Percentiles rank a stretch among this genome's conserved stretches.
These are phyloP conservation scores for Hanseniaspora mollemarum DNA, from an alignment of 805 yeast species.

Conservation along the genomic window DNA sequence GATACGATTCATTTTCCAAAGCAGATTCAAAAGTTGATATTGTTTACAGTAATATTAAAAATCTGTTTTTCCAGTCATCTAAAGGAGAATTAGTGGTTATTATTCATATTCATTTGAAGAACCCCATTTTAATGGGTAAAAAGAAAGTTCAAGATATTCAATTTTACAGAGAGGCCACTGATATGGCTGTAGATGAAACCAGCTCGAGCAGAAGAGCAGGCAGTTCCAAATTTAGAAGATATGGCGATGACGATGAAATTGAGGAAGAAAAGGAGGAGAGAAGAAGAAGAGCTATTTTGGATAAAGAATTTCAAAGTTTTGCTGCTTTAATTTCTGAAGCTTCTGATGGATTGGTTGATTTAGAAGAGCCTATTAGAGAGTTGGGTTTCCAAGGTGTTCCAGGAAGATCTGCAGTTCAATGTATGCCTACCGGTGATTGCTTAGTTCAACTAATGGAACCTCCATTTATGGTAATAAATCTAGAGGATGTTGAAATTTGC, in stretches of 20 bases:
- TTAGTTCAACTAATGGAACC: constrained; percentile 87
- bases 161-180: constrained; percentile 92
- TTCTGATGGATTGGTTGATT: constrained; percentile 68
- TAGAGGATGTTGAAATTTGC: constrained; percentile 86
- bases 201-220: constrained; percentile 74
- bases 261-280: constrained; percentile 98
- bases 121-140: constrained; percentile 90
- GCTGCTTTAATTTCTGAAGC: constrained; percentile 87
- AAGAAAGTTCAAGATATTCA: constrained; percentile 91
- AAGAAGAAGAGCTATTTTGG: constrained; percentile 76
- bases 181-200: constrained; percentile 91
- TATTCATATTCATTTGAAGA: constrained; percentile 83
- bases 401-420: constrained; percentile 79
- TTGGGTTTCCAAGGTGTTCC: constrained; percentile 97
- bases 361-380: constrained; percentile 91
- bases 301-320: constrained; percentile 80
- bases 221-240: constrained; percentile 55
- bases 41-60: constrained; percentile 80
- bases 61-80: constrained; percentile 89
- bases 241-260: constrained; percentile 96
- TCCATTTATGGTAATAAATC: constrained; percentile 82
- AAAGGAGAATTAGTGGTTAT: constrained; percentile 87
- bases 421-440: constrained; percentile 97
- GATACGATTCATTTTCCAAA: constrained; percentile 79
- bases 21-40: constrained; percentile 81